Evolutionary conservation across 306 rosid genomes (phyloP).

Genomic region (Amphicarpaea edgeworthii): DNA sequence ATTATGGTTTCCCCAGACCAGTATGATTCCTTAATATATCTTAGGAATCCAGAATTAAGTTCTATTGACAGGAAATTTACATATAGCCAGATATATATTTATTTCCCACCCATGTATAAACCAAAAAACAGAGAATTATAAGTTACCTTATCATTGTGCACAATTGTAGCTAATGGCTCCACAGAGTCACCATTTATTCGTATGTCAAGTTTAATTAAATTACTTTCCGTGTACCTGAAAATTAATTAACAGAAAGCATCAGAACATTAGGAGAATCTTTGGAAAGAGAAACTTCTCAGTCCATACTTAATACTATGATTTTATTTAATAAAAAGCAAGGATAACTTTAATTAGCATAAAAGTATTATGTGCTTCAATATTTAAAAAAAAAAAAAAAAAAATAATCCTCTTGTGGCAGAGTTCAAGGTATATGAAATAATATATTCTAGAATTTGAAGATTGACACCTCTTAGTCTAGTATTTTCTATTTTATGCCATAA

Average conservation of each 20-base stretch:
- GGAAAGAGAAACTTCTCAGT: constrained; percentile 31
- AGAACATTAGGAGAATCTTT: constrained; percentile 1
- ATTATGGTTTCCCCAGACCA: constrained; percentile 33
- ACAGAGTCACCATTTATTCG: constrained; percentile 83
- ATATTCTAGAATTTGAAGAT: too few relatives aligned
- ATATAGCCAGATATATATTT: not conserved
- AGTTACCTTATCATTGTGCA: constrained; percentile 83
- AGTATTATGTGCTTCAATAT: not conserved
- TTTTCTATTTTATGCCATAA: too few relatives aligned
- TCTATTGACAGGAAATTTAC: constrained; percentile 30
- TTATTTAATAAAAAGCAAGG: constrained; percentile 13
- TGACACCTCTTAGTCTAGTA: too few relatives aligned
- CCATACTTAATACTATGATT: constrained; percentile 1
- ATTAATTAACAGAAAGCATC: constrained; percentile 39
- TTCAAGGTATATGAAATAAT: constrained; percentile 8
- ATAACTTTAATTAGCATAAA: constrained; percentile 3
- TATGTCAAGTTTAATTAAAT: constrained; percentile 84
- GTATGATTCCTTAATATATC: constrained; percentile 28
- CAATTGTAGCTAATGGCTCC: constrained; percentile 90
- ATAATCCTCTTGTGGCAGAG: not conserved
- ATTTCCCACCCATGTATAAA: constrained; percentile 26
- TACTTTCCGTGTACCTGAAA: constrained; percentile 77
- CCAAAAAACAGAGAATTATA: not conserved
- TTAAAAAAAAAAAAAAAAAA: not conserved
- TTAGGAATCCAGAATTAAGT: constrained; percentile 23